Evolutionary conservation across 305 asterid genomes (phyloP).

Genomic region (Solanum aculeatissimum): DNA sequence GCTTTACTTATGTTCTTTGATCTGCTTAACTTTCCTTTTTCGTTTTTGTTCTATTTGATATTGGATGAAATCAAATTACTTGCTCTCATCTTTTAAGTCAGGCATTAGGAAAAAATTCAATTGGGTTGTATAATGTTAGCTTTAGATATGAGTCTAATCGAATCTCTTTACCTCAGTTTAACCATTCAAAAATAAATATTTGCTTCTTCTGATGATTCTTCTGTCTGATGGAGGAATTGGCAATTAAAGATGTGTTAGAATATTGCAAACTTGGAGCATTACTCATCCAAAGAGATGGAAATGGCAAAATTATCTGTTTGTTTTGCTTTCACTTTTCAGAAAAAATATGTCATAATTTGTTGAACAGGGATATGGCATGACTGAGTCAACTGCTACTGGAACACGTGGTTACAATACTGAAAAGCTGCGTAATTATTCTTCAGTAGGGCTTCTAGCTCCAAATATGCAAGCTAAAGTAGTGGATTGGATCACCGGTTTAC

Average conservation of each 20-base stretch:
- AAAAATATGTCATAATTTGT: not conserved
- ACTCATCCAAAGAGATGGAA: not conserved
- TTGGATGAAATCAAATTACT: not conserved
- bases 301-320: not conserved
- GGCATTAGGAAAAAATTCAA: not conserved
- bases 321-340: not conserved
- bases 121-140: not conserved
- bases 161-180: not conserved
- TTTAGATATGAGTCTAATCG: not conserved
- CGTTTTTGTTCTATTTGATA: not conserved
- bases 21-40: not conserved
- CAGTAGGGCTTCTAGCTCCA: slow-evolving; percentile 58
- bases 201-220: not conserved
- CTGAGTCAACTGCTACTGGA: slow-evolving; percentile 68
- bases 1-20: not conserved
- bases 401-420: slow-evolving; percentile 61
- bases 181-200: not conserved
- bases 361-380: slow-evolving; percentile 78
- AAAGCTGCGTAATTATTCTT: slow-evolving; percentile 30
- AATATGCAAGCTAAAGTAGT: slow-evolving; percentile 66
- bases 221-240: not conserved
- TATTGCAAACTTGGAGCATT: not conserved
- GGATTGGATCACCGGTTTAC: slow-evolving; percentile 44
- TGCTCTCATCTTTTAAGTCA: not conserved
- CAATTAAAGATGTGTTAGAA: not conserved